phyloP scores from a whole-genome alignment of 495 filamentous ascomycete genomes.

The Neurospora tetrasperma region DNA sequence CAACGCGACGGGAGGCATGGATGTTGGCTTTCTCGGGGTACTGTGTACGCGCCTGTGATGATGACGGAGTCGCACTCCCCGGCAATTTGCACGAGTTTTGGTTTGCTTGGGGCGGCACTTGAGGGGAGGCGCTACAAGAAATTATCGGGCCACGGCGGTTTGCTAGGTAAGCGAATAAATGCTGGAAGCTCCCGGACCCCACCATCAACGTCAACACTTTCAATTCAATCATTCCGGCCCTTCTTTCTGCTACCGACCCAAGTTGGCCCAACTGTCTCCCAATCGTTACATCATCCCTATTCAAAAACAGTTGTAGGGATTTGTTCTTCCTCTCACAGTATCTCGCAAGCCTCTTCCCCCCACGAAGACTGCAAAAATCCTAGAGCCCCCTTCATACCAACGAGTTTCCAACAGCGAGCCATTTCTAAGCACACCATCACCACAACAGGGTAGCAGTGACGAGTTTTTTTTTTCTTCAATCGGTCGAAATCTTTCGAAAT shows the following conservation, averaged over 20 bases:
- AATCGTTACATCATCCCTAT: not conserved
- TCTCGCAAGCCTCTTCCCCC: not conserved
- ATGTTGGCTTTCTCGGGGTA: not conserved
- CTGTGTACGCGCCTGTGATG: not conserved
- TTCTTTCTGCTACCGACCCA: not conserved
- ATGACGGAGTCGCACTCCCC: not conserved
- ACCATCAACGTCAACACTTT: conserved; percentile 9
- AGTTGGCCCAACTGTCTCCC: not conserved
- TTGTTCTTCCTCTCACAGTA: not conserved
- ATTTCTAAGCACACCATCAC: not conserved
- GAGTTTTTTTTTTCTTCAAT: not conserved
- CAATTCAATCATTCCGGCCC: not conserved
- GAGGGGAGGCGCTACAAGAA: not conserved
- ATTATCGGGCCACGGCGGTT: not conserved
- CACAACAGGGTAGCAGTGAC: not conserved
- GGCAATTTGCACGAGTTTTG: not conserved
- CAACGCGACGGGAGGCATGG: not conserved
- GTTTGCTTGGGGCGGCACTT: not conserved
- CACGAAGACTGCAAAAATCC: not conserved
- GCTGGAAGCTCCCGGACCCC: conserved; percentile 9
- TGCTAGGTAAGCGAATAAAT: not conserved
- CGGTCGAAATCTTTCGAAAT: not conserved
- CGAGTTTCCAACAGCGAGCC: not conserved
- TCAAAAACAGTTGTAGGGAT: not conserved
- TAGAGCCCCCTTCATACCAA: not conserved